Conservation (phyloP, 176 grass and related monocot genomes). For the Chloris gayana region DNA sequence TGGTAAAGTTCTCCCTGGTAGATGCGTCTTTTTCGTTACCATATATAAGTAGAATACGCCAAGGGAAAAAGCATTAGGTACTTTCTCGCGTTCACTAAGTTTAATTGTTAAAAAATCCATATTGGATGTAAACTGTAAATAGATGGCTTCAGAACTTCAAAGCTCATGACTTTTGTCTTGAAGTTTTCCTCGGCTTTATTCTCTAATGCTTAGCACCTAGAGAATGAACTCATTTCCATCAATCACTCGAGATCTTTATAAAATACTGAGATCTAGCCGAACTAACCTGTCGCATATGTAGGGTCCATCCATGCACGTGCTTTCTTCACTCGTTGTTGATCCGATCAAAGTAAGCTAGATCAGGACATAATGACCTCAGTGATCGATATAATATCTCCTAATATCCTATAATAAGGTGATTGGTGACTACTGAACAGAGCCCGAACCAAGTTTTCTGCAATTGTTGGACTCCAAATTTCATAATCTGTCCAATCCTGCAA, state of each 20-base stretch:
- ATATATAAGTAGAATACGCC: constrained; percentile 18
- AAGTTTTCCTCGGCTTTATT: constrained; percentile 21
- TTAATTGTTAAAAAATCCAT: constrained; percentile 17
- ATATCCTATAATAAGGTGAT: neutral
- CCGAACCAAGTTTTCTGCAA: neutral
- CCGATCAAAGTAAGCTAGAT: neutral
- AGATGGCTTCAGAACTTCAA: neutral
- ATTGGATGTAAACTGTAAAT: constrained; percentile 1
- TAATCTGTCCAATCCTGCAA: neutral
- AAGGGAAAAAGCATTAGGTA: neutral
- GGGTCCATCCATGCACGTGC: constrained; percentile 35
- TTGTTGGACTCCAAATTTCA: neutral
- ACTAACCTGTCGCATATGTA: neutral
- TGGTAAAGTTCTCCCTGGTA: neutral
- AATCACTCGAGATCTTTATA: neutral
- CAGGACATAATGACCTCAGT: neutral
- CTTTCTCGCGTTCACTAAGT: neutral
- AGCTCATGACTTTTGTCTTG: constrained; percentile 1
- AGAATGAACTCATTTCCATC: neutral
- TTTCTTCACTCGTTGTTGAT: constrained; percentile 36
- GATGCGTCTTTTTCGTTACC: neutral
- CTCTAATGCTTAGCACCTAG: constrained; percentile 14
- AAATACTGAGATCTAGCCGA: neutral
- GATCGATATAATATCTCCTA: neutral
- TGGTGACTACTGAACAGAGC: neutral